These are phyloP conservation scores for Phytophthora cactorum DNA, from an alignment of 352 stramenopile species.

Conservation along the genomic window DNA sequence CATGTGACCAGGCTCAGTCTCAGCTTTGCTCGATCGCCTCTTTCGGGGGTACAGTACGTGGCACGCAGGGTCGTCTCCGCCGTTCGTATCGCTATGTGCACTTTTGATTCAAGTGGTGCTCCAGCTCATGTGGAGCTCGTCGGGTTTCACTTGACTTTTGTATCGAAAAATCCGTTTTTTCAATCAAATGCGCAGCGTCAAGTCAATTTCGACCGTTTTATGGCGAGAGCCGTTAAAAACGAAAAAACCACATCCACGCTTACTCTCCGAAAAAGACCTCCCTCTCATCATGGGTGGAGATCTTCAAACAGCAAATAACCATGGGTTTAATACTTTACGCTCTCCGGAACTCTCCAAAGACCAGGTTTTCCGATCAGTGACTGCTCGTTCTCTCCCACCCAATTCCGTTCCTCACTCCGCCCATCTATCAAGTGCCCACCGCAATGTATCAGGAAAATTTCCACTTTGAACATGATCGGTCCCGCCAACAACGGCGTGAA, in stretches of 20 bases:
- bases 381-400: constrained; percentile 10
- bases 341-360: background rate
- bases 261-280: constrained; percentile 1
- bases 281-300: constrained; percentile 2
- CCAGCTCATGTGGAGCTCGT: too few relatives aligned
- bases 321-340: too few relatives aligned
- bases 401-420: background rate
- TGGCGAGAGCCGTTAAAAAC: background rate
- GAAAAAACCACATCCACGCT: constrained; percentile 5
- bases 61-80: constrained; percentile 3
- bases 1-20: constrained; percentile 7
- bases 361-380: constrained; percentile 13
- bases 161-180: constrained; percentile 42
- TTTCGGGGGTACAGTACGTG: constrained; percentile 4
- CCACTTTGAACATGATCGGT: constrained; percentile 15
- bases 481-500: constrained; percentile 1
- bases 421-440: constrained; percentile 28
- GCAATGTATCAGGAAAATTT: constrained; percentile 40
- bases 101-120: constrained; percentile 34
- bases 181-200: constrained; percentile 24
- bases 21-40: constrained; percentile 4
- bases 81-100: constrained; percentile 32
- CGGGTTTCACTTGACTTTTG: constrained; percentile 22
- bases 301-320: too few relatives aligned
- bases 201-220: constrained; percentile 11